Base-by-base conservation (phyloP, 768 basidiomycete genomes). In the Leucocoprinus sp. region DNA sequence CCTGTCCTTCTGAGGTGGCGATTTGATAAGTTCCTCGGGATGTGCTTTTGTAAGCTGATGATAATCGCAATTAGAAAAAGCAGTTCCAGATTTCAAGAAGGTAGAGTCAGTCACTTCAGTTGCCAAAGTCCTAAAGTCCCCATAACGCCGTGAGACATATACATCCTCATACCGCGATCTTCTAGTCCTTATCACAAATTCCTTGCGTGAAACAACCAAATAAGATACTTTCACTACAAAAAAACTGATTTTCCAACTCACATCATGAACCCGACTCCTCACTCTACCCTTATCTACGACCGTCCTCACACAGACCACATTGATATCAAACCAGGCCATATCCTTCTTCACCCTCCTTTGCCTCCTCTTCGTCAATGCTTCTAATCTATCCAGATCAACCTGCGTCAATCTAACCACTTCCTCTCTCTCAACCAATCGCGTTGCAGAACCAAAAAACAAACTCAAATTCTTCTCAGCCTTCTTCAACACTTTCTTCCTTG, bases 101-200 rank as follows among this genome's bases (percentile, higher is more conserved):
- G 6, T 31, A 8, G 11, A 31, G n/a, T 31, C 8, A 60, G 57
- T 59, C 52, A 87, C 93, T 71, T 96, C 91, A 38, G 81, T 75
- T 2, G 83, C 81, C 14, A 99, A 74, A 2, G 91, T 86, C 59
- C 72, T 84, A 62, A 99, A 99, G 61, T 99, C 96, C 5, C 95
- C 95, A 60, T 98, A 93, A 52, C 96, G 74, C 47, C 96, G 75
- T 1, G 91, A 87, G 4, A 98, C 96, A 62, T 80, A 92, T 1
- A 91, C 74, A 52, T 96, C 93, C 2, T 70, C 73, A 51, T 73
- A 72, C 11, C 78, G 71, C 5, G 80, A 75, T 33, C 92, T 74
- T 12, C 83, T 74, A 0, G 93, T 98, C 23, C 91, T 80, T 23
- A 99, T 80, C 54, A 99, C 82, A 60, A 99, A 99, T 72, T 98